Percentiles rank a stretch among this genome's conserved stretches.
These are phyloP conservation scores for Petunia axillaris DNA, from an alignment of 257 asterid genomes.

Conservation along the genomic window DNA sequence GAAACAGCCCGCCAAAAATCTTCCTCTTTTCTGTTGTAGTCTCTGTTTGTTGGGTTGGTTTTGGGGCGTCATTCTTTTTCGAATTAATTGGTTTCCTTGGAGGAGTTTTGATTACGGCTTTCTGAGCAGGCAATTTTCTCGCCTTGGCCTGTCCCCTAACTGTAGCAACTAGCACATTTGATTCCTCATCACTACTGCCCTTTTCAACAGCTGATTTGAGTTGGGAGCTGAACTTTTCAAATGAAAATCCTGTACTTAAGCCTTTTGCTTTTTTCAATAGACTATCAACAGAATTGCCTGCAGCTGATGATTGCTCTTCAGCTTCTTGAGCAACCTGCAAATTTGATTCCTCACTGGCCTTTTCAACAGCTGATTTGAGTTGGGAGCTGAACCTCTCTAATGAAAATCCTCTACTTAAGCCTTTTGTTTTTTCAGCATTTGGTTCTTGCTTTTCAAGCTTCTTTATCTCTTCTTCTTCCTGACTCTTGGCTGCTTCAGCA, in stretches of 20 bases:
- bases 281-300: conserved; percentile 59
- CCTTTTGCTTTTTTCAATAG: conserved; percentile 67
- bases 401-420: conserved; percentile 51
- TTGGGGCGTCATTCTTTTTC: conserved; percentile 44
- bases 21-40: conserved; percentile 65
- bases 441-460: conserved; percentile 51
- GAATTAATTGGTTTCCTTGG: conserved; percentile 36
- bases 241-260: conserved; percentile 52
- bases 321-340: conserved; percentile 58
- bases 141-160: conserved; percentile 89
- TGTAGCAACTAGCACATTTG: conserved; percentile 71
- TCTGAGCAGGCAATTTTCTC: conserved; percentile 65
- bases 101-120: conserved; percentile 64
- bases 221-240: conserved; percentile 59
- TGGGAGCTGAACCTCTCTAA: conserved; percentile 59
- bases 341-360: conserved; percentile 55
- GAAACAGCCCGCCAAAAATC: conserved; percentile 83
- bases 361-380: conserved; percentile 55
- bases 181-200: conserved; percentile 42
- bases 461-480: conserved; percentile 37
- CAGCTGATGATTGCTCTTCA: conserved; percentile 58
- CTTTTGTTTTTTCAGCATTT: conserved; percentile 42
- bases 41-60: conserved; percentile 55
- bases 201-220: conserved; percentile 54
- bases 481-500: conserved; percentile 48